Evolutionary conservation across 2,329 filamentous ascomycete genomes (phyloP).

Genomic region (Thermothelomyces thermophilus): DNA sequence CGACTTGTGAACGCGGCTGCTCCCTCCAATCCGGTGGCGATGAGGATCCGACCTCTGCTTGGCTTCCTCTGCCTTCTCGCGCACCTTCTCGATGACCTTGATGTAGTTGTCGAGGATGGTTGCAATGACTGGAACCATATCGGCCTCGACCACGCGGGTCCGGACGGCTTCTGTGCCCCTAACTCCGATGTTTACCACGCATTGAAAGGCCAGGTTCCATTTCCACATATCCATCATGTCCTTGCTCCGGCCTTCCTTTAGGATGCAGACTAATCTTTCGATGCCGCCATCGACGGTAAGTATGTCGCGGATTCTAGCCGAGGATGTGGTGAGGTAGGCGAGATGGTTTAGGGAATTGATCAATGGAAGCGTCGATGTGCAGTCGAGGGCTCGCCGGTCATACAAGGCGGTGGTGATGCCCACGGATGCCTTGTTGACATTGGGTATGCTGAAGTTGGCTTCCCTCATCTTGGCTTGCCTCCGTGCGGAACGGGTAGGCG

Average conservation of each 20-base stretch:
- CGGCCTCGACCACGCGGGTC: conserved; percentile 92
- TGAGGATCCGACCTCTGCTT: conserved; percentile 64
- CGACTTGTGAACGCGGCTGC: conserved; percentile 43
- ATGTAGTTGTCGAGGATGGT: conserved; percentile 98
- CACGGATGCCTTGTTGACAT: conserved; percentile 93
- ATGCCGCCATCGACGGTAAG: conserved; percentile 98
- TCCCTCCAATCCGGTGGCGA: conserved; percentile 45
- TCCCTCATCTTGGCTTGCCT: conserved; percentile 74
- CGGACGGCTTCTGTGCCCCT: conserved; percentile 89
- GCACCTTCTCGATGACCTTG: conserved; percentile 86
- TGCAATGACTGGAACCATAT: conserved; percentile 98
- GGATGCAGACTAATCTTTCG: conserved; percentile 90
- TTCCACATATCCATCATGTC: conserved; percentile 99
- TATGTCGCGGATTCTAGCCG: conserved; percentile 93
- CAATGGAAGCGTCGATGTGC: conserved; percentile 91
- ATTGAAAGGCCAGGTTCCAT: conserved; percentile 98
- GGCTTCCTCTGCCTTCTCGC: conserved; percentile 76
- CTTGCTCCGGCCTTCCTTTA: conserved; percentile 94
- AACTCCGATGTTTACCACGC: conserved; percentile 97
- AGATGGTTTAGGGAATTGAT: conserved; percentile 99
- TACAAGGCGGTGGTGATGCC: conserved; percentile 98
- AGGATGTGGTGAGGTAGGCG: conserved; percentile 95
- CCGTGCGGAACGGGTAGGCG: conserved; percentile 25
- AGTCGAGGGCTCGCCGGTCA: conserved; percentile 93
- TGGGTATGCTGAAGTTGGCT: conserved; percentile 98